Conservation (phyloP, 2,329 filamentous ascomycete species). For the Fusarium temperatum region DNA sequence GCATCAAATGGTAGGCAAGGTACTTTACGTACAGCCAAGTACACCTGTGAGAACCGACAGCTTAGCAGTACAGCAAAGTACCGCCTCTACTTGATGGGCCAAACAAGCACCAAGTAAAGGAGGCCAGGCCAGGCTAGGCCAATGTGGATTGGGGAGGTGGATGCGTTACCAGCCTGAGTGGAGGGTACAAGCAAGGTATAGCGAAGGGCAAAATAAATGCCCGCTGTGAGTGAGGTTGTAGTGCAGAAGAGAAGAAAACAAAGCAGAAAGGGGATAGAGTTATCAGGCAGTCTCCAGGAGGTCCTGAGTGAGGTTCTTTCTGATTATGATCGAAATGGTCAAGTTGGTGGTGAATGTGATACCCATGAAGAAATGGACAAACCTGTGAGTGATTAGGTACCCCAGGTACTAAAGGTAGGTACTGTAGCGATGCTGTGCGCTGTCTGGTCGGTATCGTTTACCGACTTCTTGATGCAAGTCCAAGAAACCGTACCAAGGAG, state of each 20-base stretch:
- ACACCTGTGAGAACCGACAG: background rate
- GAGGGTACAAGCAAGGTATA: slow-evolving; percentile 12
- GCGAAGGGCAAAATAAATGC: background rate
- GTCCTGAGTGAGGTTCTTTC: background rate
- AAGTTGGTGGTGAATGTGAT: background rate
- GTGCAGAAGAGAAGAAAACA: background rate
- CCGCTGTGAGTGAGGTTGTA: background rate
- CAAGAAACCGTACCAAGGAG: background rate
- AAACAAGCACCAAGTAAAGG: slow-evolving; percentile 20
- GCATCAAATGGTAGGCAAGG: background rate
- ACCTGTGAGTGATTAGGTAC: slow-evolving; percentile 2
- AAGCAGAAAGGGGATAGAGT: background rate
- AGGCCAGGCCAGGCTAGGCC: background rate
- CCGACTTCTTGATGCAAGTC: slow-evolving; percentile 3
- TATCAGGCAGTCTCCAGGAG: background rate
- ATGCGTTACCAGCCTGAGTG: slow-evolving; percentile 4
- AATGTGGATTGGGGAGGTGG: slow-evolving; percentile 20
- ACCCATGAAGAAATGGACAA: background rate
- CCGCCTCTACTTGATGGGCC: background rate
- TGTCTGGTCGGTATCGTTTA: background rate
- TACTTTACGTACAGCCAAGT: slow-evolving; percentile 15
- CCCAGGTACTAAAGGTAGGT: background rate
- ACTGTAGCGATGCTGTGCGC: background rate
- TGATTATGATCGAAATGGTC: background rate
- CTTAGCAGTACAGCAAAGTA: background rate